These are phyloP conservation scores for Starmera quercuum DNA, from an alignment of 805 yeast species.

Conservation along the genomic window DNA sequence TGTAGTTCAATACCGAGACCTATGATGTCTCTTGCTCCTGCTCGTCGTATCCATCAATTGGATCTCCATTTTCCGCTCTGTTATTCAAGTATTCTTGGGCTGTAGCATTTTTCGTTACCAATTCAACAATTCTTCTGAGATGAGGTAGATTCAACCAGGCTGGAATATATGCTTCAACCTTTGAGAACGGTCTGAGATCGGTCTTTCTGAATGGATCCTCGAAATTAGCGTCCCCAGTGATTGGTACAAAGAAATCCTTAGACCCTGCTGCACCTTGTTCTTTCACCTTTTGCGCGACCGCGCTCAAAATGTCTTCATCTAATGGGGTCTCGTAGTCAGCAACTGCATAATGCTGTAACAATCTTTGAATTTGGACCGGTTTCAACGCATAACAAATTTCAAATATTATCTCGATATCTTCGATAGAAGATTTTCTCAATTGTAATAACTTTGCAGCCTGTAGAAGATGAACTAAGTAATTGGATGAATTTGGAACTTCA, in stretches of 20 bases:
- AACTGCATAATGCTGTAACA: conserved; percentile 79
- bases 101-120: conserved; percentile 77
- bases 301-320: conserved; percentile 69
- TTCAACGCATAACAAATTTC: conserved; percentile 92
- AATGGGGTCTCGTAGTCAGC: conserved; percentile 96
- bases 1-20: too few species aligned
- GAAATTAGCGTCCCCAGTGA: conserved; percentile 65
- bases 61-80: conserved; percentile 14
- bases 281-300: conserved; percentile 75
- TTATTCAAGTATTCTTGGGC: conserved; percentile 43
- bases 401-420: conserved; percentile 85
- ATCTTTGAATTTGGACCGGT: conserved; percentile 92
- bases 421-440: conserved; percentile 79
- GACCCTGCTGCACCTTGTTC: conserved; percentile 42
- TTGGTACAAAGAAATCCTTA: conserved; percentile 63
- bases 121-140: conserved; percentile 80
- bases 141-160: conserved; percentile 88
- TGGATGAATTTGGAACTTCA: conserved; percentile 80
- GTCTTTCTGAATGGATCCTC: conserved; percentile 78
- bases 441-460: conserved; percentile 93
- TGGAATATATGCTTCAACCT: conserved; percentile 88
- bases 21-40: too few species aligned
- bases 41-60: conserved; percentile 6
- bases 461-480: conserved; percentile 74
- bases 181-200: conserved; percentile 67